A percentile compares a stretch with the other conserved stretches of the same genome.
Evolutionary conservation across 371 early-diverging fungal species (phyloP).

Genomic region (Rhizopus sp.): DNA sequence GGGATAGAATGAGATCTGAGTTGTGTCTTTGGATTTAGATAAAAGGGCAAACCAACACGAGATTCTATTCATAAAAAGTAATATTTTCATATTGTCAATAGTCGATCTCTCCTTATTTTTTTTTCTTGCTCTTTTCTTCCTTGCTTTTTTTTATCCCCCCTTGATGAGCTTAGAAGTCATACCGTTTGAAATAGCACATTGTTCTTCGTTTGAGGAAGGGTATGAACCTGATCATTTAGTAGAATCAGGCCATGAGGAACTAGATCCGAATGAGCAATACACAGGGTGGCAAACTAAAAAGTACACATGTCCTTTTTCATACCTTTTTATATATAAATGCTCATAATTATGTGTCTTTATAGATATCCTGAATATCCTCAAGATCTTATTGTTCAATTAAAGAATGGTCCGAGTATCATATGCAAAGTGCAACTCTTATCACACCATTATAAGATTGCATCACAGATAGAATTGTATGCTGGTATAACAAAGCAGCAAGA

Average conservation of each 20-base stretch:
- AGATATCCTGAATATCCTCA: slow-evolving; percentile 72
- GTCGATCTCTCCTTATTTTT: slow-evolving; percentile 1
- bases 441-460: slow-evolving; percentile 84
- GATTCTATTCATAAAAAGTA: not conserved
- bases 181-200: slow-evolving; percentile 26
- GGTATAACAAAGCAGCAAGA: slow-evolving; percentile 44
- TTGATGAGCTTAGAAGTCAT: slow-evolving; percentile 11
- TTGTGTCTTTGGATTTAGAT: no score
- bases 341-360: not conserved
- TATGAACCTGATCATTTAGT: slow-evolving; percentile 36
- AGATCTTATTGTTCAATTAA: slow-evolving; percentile 62
- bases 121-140: not conserved
- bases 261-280: slow-evolving; percentile 19
- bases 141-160: slow-evolving; percentile 6
- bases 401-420: slow-evolving; percentile 60
- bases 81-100: not conserved
- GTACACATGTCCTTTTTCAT: slow-evolving; percentile 19
- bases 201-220: slow-evolving; percentile 41
- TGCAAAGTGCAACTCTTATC: slow-evolving; percentile 71
- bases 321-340: no score
- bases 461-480: slow-evolving; percentile 69
- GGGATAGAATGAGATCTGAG: not conserved
- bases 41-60: slow-evolving; percentile 12
- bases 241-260: slow-evolving; percentile 26
- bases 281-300: slow-evolving; percentile 52